Conservation (phyloP, 2,329 filamentous ascomycete genomes). For the Penicillium expansum region DNA sequence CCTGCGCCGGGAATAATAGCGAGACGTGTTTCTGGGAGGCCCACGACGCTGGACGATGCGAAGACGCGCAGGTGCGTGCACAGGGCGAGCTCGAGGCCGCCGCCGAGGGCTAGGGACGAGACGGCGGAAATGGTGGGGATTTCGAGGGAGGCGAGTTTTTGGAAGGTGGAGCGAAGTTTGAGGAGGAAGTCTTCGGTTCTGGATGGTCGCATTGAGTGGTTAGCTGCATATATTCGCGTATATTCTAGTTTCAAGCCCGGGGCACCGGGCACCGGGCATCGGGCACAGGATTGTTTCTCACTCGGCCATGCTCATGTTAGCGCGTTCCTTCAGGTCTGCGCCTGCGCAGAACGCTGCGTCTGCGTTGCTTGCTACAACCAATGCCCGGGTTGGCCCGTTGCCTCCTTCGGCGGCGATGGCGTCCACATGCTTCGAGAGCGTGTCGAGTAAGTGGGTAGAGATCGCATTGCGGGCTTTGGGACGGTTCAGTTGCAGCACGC, state of each 20-base stretch:
- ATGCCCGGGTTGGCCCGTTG: conserved; percentile 65
- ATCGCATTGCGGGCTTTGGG: conserved; percentile 87
- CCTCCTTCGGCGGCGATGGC: conserved; percentile 62
- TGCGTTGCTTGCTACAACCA: conserved; percentile 81
- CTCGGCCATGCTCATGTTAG: conserved; percentile 74
- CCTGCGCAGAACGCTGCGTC: conserved; percentile 90
- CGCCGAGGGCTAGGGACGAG: conserved; percentile 81
- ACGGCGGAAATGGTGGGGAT: conserved; percentile 90
- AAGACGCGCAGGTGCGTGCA: conserved; percentile 88
- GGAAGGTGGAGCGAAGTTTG: conserved; percentile 72
- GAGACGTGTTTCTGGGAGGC: conserved; percentile 84
- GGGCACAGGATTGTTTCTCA: conserved; percentile 43
- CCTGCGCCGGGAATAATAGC: conserved; percentile 95
- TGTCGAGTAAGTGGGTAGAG: conserved; percentile 70
- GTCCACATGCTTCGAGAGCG: conserved; percentile 70
- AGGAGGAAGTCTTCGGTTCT: conserved; percentile 78
- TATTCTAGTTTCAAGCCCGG: not conserved
- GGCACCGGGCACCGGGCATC: not conserved
- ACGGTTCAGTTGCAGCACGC: conserved; percentile 82
- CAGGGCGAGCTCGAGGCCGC: conserved; percentile 88
- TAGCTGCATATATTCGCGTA: not conserved
- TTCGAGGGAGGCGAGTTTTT: conserved; percentile 68
- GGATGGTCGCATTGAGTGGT: conserved; percentile 9
- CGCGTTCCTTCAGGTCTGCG: conserved; percentile 87
- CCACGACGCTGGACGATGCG: conserved; percentile 72